Evolutionary conservation across 2,329 filamentous ascomycete genomes (phyloP).

Genomic region (Pseudogymnoascus sp.): DNA sequence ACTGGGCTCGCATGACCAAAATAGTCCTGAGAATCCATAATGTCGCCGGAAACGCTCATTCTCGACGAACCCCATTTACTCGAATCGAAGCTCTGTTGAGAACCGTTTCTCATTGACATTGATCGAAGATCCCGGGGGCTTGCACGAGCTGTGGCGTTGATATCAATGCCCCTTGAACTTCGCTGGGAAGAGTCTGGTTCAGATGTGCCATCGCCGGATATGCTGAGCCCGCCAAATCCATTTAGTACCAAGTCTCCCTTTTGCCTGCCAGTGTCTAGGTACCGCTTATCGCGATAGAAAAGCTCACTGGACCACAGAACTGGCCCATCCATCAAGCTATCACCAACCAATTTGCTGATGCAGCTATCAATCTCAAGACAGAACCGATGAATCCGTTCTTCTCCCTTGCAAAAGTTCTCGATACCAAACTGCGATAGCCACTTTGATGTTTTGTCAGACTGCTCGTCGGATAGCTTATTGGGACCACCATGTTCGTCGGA

Average conservation of each 20-base stretch:
- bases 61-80: slow-evolving; percentile 54
- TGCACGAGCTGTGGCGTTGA: slow-evolving; percentile 38
- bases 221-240: slow-evolving; percentile 39
- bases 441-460: slow-evolving; percentile 72
- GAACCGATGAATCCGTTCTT: slow-evolving; percentile 91
- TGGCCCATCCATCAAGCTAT: slow-evolving; percentile 75
- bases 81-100: slow-evolving; percentile 64
- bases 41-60: slow-evolving; percentile 52
- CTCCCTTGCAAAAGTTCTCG: slow-evolving; percentile 89
- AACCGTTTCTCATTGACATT: slow-evolving; percentile 54
- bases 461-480: slow-evolving; percentile 93
- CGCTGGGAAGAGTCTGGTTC: slow-evolving; percentile 21
- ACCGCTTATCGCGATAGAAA: slow-evolving; percentile 67
- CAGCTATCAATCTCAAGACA: slow-evolving; percentile 84
- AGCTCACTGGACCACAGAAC: slow-evolving; percentile 90
- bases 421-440: slow-evolving; percentile 79
- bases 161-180: slow-evolving; percentile 36
- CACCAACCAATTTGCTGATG: slow-evolving; percentile 76
- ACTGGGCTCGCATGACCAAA: slow-evolving; percentile 62
- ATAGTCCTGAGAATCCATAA: slow-evolving; percentile 63
- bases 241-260: slow-evolving; percentile 42
- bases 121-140: slow-evolving; percentile 51
- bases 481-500: slow-evolving; percentile 77
- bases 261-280: slow-evolving; percentile 39
- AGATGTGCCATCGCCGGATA: slow-evolving; percentile 36